These are phyloP conservation scores for Coemansia javaensis DNA, from an alignment of 192 early-diverging fungal genomes.

Conservation along the genomic window DNA sequence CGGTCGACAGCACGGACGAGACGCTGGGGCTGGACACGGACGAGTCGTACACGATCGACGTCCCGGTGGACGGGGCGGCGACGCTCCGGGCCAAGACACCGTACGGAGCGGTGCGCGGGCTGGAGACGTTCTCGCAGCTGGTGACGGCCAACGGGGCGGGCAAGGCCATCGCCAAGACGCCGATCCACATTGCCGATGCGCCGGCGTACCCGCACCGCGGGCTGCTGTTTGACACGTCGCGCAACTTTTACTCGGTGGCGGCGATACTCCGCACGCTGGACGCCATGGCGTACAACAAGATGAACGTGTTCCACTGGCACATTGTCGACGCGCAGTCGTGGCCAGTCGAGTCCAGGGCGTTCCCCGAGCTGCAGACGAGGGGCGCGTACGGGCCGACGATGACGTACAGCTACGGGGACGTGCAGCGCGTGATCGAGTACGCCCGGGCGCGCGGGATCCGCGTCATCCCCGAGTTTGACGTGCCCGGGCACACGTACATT, in stretches of 20 bases:
- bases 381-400: slow-evolving; percentile 61
- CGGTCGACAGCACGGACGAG: slow-evolving; percentile 25
- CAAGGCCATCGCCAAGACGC: slow-evolving; percentile 54
- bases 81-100: slow-evolving; percentile 55
- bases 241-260: slow-evolving; percentile 61
- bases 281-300: slow-evolving; percentile 65
- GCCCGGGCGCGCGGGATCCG: slow-evolving; percentile 73
- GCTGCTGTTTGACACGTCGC: slow-evolving; percentile 60
- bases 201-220: slow-evolving; percentile 66
- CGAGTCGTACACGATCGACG: slow-evolving; percentile 65
- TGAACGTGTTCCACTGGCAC: slow-evolving; percentile 82
- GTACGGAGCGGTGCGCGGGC: slow-evolving; percentile 64
- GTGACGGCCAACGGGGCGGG: slow-evolving; percentile 48
- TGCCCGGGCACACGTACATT: slow-evolving; percentile 70
- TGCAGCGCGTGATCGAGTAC: slow-evolving; percentile 64
- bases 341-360: slow-evolving; percentile 59
- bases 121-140: slow-evolving; percentile 71
- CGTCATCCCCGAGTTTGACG: slow-evolving; percentile 86
- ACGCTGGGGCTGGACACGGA: slow-evolving; percentile 53
- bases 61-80: slow-evolving; percentile 52
- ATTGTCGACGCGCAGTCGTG: slow-evolving; percentile 67
- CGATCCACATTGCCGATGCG: slow-evolving; percentile 57
- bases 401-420: slow-evolving; percentile 67
- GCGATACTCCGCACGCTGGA: slow-evolving; percentile 58
- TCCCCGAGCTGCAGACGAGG: slow-evolving; percentile 56